Evolutionary conservation across 2,329 filamentous ascomycete species (phyloP), one percentile per base, ranked within the genome.

Genomic region (Diaporthe capsici): DNA sequence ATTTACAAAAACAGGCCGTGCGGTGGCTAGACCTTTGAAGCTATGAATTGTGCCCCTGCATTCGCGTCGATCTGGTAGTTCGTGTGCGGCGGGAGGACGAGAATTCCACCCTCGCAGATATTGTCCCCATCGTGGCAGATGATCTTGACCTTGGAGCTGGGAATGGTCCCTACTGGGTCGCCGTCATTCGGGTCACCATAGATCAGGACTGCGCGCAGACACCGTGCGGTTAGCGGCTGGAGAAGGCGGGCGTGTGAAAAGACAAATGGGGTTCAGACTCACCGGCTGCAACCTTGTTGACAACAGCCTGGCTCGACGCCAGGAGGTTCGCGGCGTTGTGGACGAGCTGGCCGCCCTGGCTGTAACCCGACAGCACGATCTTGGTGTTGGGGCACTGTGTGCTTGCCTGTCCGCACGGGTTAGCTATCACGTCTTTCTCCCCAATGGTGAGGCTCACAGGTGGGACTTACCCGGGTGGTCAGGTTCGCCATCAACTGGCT

Each of bases 301-400:
- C 39, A 74, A 75, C 67, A 71, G 73, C 13, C 65, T 73, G 2
- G 47, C 72, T 31, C 9, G 76, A 53, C n/a, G 77, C 71, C 9
- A 82, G 75, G 34, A 78, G 60, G 28, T 67, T 63, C 10, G 79
- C 79, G 20, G 81, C 79, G 47, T 81, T 82, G 75, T 81, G 80
- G 47, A 82, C 79, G 17, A 83, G 75, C 78, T 82, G 81, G 3
- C 77, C 80, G 37, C 82, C 82, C 76, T 82, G 81, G 31, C 79
- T 80, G 42, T 82, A 87, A 8, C 86, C 86, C 8, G 84, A 81
- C 79, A 87, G 82, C 12, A 87, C 85, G 47, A 87, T 79, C 49
- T 83, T 82, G 5, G 85, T 87, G 47, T 81, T 79, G 0, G 86
- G 85, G 73, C 86, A 87, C 13, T 77, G 76, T 9, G 63, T 72